Evolutionary conservation across 768 basidiomycete species (phyloP), one percentile per base, ranked within the genome.

Genomic region (Cubamyces sp.): DNA sequence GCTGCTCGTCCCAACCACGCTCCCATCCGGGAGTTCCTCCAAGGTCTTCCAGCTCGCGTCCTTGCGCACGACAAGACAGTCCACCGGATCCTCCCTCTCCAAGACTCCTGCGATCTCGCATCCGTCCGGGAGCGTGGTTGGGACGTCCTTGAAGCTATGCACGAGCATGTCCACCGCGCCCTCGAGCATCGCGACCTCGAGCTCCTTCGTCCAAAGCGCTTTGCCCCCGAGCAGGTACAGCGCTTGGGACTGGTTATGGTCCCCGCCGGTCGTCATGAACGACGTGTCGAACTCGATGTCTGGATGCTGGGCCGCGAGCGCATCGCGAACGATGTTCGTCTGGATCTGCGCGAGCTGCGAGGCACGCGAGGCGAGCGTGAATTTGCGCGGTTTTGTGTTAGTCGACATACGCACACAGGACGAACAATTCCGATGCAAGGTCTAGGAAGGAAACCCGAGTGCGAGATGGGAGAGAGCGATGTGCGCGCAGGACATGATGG

Each of bases 1-100:
- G 74, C 92, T 95, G 68, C 93, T 93, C 46, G 97, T 98, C 15
- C 97, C 97, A n/a, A 99, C 86, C 9, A 96, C 90, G 68, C 88
- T 90, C 11, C 94, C 95, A 14, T 83, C 82, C 1, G 96, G 95
- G 43, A 98, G 71, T 34, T 98, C 96, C 34, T 87, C 88, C 50
- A 99, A 75, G 1, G 72, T 81, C 72, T 82, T 90, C 82, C 89
- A 96, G 23, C 71, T 66, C 64, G 80, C 73, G 4, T 90, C 95
- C 54, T 82, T 76, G 78, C 90, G 94, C 56, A 96, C 87, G 39
- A 98, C 91, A 56, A 99, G 73, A 52, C 89, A 89, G 70, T 99
- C 97, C 56, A 88, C 85, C 0, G 92, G 92, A 74, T 96, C 88
- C 74, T 94, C 96, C 58, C 97, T 77, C 73, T 94, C 85, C 61